Evolutionary conservation across 2,329 filamentous ascomycete species (phyloP).

Genomic region (Curvularia verruculosa): DNA sequence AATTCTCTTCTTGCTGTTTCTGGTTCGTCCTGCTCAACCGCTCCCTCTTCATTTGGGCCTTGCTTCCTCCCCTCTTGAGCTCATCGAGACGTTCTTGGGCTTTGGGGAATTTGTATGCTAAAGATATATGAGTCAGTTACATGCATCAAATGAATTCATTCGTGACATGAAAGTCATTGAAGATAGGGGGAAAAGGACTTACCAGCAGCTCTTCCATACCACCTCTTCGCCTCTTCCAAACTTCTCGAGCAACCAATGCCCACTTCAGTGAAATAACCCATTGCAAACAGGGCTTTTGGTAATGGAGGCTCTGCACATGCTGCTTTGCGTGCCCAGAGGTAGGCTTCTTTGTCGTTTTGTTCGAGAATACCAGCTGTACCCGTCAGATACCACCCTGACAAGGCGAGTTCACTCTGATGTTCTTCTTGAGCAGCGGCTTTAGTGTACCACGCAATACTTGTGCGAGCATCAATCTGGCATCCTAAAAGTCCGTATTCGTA

Average conservation of each 20-base stretch:
- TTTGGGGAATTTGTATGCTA: constrained; percentile 93
- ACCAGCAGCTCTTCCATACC: constrained; percentile 98
- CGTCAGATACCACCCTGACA: constrained; percentile 81
- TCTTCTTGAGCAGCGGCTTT: constrained; percentile 90
- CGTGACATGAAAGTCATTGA: not conserved
- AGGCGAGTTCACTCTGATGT: constrained; percentile 79
- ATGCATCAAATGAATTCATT: not conserved
- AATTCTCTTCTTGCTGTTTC: constrained; percentile 88
- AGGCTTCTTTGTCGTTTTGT: constrained; percentile 94
- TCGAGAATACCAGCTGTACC: constrained; percentile 85
- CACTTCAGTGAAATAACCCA: constrained; percentile 96
- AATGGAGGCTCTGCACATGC: constrained; percentile 76
- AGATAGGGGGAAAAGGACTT: constrained; percentile 54
- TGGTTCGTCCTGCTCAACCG: constrained; percentile 81
- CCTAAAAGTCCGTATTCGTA: constrained; percentile 90
- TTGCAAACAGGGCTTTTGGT: constrained; percentile 94
- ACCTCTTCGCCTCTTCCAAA: constrained; percentile 92
- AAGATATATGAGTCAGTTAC: constrained; percentile 20
- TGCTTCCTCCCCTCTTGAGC: constrained; percentile 78
- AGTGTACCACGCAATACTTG: constrained; percentile 93
- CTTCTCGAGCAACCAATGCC: constrained; percentile 88
- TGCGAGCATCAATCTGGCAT: constrained; percentile 78
- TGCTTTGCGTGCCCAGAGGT: constrained; percentile 94
- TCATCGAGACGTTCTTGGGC: constrained; percentile 92
- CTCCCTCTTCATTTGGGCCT: constrained; percentile 74